Percentiles rank a stretch among this genome's conserved stretches.
phyloP scores from a whole-genome alignment of 371 early-diverging fungal genomes.

The Coemansia sp. region DNA sequence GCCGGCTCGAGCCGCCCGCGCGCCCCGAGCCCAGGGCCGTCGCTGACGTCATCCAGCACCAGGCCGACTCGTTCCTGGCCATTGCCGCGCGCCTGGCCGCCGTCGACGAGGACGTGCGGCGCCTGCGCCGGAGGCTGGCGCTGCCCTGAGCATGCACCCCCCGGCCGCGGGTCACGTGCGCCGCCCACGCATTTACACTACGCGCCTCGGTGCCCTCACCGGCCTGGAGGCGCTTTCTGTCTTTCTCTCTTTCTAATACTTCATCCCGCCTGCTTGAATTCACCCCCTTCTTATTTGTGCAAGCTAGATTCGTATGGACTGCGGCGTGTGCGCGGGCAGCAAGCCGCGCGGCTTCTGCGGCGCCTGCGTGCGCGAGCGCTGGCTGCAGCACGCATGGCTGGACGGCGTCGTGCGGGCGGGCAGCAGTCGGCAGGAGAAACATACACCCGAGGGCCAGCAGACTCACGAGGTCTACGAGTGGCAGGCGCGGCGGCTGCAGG shows the following conservation, averaged over 20 bases:
- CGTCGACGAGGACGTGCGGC: slow-evolving; percentile 50
- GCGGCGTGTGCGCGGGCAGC: slow-evolving; percentile 28
- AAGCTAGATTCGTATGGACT: slow-evolving; percentile 37
- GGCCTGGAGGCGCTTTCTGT: not conserved
- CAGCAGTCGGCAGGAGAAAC: not conserved
- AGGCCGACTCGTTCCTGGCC: slow-evolving; percentile 55
- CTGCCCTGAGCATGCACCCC: too few relatives aligned
- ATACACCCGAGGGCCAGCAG: not conserved
- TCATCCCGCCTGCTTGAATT: not conserved
- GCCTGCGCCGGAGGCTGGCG: slow-evolving; percentile 23
- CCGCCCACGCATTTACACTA: too few relatives aligned
- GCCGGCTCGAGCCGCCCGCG: not conserved
- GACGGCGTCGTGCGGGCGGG: not conserved
- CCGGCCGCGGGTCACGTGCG: too few relatives aligned
- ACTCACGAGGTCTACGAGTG: slow-evolving; percentile 27
- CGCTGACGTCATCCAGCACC: slow-evolving; percentile 54
- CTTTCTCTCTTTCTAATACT: not conserved
- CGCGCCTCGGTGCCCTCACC: too few relatives aligned
- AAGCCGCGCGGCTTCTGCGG: slow-evolving; percentile 31
- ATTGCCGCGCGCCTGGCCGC: slow-evolving; percentile 55
- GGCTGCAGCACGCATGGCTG: slow-evolving; percentile 40
- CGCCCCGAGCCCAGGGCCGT: slow-evolving; percentile 44
- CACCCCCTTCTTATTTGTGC: not conserved
- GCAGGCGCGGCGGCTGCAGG: slow-evolving; percentile 22
- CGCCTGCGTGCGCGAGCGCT: slow-evolving; percentile 34